Base-by-base conservation (phyloP, 495 filamentous ascomycete species). In the Aspergillus nidulans region DNA sequence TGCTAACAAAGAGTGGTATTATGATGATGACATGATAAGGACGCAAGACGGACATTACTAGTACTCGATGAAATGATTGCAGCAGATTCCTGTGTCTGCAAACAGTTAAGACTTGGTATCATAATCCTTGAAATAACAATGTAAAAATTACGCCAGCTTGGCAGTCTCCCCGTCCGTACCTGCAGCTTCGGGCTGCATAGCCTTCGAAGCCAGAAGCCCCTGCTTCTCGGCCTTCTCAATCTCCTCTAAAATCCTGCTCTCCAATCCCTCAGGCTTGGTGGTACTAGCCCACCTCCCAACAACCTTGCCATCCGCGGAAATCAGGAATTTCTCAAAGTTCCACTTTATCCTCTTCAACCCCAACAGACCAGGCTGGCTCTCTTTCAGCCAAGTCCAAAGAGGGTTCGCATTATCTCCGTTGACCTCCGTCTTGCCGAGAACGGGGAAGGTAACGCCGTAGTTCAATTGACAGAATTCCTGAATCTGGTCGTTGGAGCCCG, bases 311-410 rank as follows among this genome's bases (percentile, higher is more conserved):
- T 96, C 90, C 50, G 80, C 79, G n/a, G 83, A 85, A 52, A 97
- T 77, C 59, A 98, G 72, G 70, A 96, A 97, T 81, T 98, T 98
- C 78, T 98, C 95, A 71, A 95, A 95, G 69, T 92, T 96, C 90
- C 92, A 96, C 86, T 95, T 95, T 61, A 98, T 78, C 32, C 85
- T 66, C 84, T 92, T 91, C 64, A 97, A 59, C 19, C 94, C 94
- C 66, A 96, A 62, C 6, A 96, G 44, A 16, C 95, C 92, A 1
- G 94, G 85, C 73, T 87, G 83, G 75, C 89, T 77, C 30, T 78
- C 77, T 83, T 97, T 99, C 73, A 99, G 70, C 85, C 89, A 97
- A 65, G 87, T 81, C 69, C 77, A 98, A 36, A 97, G 63, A 1
- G 92, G 92, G 52, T 84, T 81, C 20, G 90, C 90, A 7, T 85